Percentiles rank a stretch among this genome's conserved stretches.
Conservation (phyloP, 2,329 filamentous ascomycete species). For the Dryadomyces quercus-mongolicae region DNA sequence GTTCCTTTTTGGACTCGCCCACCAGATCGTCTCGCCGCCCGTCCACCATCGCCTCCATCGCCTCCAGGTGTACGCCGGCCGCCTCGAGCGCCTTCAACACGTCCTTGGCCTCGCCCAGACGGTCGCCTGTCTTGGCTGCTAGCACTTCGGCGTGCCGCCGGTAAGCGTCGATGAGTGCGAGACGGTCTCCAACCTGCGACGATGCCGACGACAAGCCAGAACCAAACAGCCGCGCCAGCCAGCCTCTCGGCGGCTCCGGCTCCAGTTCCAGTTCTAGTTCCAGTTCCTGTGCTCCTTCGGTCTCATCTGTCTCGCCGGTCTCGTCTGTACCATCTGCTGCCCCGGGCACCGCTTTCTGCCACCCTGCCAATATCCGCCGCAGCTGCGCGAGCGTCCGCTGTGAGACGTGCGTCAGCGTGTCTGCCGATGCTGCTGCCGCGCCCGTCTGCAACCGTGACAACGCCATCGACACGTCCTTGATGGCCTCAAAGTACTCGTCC, state of each 20-base stretch:
- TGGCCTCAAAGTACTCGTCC: slow-evolving; percentile 60
- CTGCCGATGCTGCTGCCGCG: slow-evolving; percentile 1
- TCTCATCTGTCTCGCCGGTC: background rate
- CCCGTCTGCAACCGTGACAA: slow-evolving; percentile 6
- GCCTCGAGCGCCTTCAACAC: slow-evolving; percentile 53
- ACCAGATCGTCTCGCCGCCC: slow-evolving; percentile 45
- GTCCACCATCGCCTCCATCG: slow-evolving; percentile 57
- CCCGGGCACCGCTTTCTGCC: too few relatives aligned
- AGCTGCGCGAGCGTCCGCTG: slow-evolving; percentile 8
- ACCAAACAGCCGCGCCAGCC: slow-evolving; percentile 19
- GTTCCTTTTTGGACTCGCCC: background rate
- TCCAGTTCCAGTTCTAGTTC: slow-evolving; percentile 5
- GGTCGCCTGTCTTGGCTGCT: slow-evolving; percentile 52
- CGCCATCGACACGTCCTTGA: slow-evolving; percentile 19
- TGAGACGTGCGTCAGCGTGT: slow-evolving; percentile 4
- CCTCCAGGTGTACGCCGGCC: slow-evolving; percentile 56
- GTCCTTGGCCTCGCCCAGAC: slow-evolving; percentile 60
- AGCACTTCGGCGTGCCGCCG: slow-evolving; percentile 59
- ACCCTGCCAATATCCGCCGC: background rate
- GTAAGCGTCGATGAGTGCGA: slow-evolving; percentile 59
- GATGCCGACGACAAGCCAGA: slow-evolving; percentile 26
- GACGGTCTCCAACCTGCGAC: slow-evolving; percentile 22
- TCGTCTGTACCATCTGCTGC: too few relatives aligned
- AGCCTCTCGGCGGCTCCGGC: slow-evolving; percentile 15
- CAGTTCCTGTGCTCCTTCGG: background rate